phyloP scores from a whole-genome alignment of 2,329 filamentous ascomycete genomes.

The Pleochaeta shiraiana region DNA sequence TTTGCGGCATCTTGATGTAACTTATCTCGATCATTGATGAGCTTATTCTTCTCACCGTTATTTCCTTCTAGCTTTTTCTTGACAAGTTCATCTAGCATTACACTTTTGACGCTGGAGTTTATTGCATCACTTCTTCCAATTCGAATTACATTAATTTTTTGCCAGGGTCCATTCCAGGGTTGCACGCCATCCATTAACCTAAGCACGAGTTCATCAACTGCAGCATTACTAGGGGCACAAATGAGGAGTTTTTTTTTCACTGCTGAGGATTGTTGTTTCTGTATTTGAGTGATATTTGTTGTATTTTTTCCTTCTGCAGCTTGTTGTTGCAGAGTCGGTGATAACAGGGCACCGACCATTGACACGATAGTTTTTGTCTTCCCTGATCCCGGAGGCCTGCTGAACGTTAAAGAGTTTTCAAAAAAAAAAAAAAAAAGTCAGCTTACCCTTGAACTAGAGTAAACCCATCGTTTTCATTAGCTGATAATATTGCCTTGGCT shows the following conservation, averaged over 20 bases:
- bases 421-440: conserved; percentile 14
- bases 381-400: conserved; percentile 74
- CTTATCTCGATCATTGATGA: conserved; percentile 28
- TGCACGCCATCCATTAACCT: conserved; percentile 76
- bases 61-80: conserved; percentile 45
- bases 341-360: conserved; percentile 75
- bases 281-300: background rate
- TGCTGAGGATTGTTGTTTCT: conserved; percentile 11
- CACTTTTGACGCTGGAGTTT: conserved; percentile 69
- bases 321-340: conserved; percentile 24
- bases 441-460: conserved; percentile 75
- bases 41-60: conserved; percentile 32
- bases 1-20: conserved; percentile 41
- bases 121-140: conserved; percentile 83
- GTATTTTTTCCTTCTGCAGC: conserved; percentile 7
- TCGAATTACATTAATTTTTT: conserved; percentile 71
- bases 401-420: too few relatives aligned
- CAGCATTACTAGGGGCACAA: conserved; percentile 96
- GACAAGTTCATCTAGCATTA: conserved; percentile 85
- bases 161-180: conserved; percentile 46
- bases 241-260: conserved; percentile 70
- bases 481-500: conserved; percentile 76
- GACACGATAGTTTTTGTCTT: conserved; percentile 98
- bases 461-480: conserved; percentile 89
- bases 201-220: conserved; percentile 88